These are phyloP conservation scores for Neoconidiobolus thromboides DNA, from an alignment of 371 early-diverging fungal species.

Conservation along the genomic window DNA sequence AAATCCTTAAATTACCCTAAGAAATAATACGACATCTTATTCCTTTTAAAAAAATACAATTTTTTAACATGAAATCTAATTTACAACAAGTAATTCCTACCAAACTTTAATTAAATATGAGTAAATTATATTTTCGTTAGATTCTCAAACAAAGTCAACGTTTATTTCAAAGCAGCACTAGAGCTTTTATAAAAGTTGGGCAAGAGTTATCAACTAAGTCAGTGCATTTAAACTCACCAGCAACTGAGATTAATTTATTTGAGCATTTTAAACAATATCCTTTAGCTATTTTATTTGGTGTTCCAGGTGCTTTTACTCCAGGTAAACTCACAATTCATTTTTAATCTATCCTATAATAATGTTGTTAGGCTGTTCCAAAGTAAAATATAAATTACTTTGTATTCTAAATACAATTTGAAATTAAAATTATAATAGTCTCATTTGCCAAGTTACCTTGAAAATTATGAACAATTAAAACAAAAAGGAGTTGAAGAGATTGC, in stretches of 20 bases:
- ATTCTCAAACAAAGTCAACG: no score
- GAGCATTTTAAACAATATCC: conserved; percentile 22
- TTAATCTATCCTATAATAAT: neutral
- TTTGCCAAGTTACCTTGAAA: conserved; percentile 41
- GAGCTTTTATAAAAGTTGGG: no score
- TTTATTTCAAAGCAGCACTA: no score
- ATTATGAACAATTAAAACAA: conserved; percentile 25
- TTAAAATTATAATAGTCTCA: conserved; percentile 20
- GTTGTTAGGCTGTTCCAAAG: conserved; percentile 24
- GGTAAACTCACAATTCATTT: conserved; percentile 10
- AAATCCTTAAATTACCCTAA: no score
- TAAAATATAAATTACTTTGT: neutral
- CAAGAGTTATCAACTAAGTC: no score
- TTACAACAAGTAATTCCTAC: no score
- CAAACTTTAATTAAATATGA: no score
- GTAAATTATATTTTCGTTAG: no score
- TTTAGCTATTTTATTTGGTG: conserved; percentile 27
- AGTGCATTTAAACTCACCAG: no score
- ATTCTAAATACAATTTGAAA: neutral
- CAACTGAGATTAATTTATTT: conserved; percentile 8
- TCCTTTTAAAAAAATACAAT: no score
- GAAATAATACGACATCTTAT: no score
- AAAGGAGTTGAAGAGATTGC: conserved; percentile 43
- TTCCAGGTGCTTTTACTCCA: conserved; percentile 44
- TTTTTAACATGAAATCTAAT: no score